Evolutionary conservation across 1,284 basidiomycete species (phyloP), one percentile per base, ranked within the genome.

Genomic region (Rhodotorula sp.): DNA sequence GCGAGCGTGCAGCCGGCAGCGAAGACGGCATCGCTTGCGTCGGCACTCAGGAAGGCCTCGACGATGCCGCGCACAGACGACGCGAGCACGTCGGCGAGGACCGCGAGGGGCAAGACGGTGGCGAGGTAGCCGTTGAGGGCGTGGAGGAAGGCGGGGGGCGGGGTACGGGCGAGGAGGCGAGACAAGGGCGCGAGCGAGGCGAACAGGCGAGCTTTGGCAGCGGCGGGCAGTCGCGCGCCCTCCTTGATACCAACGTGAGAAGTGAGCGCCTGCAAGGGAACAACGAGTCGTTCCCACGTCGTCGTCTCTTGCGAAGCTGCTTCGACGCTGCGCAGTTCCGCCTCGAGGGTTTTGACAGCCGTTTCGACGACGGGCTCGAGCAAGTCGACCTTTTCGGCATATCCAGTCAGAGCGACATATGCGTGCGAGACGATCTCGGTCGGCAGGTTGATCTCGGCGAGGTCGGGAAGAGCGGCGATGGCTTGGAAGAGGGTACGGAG

Each of bases 101-200:
- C 54, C 34, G 76, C 60, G 52, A 66, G 70, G 16, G 69, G 71
- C n/a, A 76, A 67, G 48, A 70, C 58, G 16, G 48, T 49, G 15
- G 89, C 90, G 76, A 90, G 90, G 31, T 91, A 90, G 28, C 80
- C 91, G 71, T 83, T 92, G 55, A 60, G 56, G 34, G 67, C 55
- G 52, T 60, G 52, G 16, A 75, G 69, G 67, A 71, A 68, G 21
- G 50, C 2, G 0, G 67, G 18, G 4, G 69, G 50, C 0, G 59
- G 49, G 1, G 62, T 45, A 15, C 55, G 43, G 1, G 62, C n/a
- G 16, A 69, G 62, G 5, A 75, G 64, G 19, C 64, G 60, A 1
- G 74, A 57, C 43, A 73, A 58, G 1, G 69, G 57, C 0, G 69
- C 21, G n/a, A 75, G 69, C 10, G 67, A 43, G 12, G 67, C 67